Percentiles rank a stretch among this genome's conserved stretches.
phyloP scores from a whole-genome alignment of 2,329 filamentous ascomycete genomes.

The Cladosporium sp. region DNA sequence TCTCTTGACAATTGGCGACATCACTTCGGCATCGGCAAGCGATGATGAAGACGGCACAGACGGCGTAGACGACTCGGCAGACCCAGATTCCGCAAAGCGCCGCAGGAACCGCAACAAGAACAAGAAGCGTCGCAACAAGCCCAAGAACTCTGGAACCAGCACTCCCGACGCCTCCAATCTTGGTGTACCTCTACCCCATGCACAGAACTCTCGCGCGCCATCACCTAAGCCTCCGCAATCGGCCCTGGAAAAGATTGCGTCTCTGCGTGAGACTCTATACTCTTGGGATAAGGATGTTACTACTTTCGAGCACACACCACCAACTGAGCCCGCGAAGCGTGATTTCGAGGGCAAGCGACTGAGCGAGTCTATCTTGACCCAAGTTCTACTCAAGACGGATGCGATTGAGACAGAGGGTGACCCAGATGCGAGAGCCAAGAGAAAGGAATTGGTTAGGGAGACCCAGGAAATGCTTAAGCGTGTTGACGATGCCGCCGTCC shows the following conservation, averaged over 20 bases:
- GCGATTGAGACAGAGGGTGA: slow-evolving; percentile 73
- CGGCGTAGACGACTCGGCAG: slow-evolving; percentile 26
- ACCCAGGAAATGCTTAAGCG: slow-evolving; percentile 67
- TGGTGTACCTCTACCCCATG: slow-evolving; percentile 36
- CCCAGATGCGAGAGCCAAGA: slow-evolving; percentile 60
- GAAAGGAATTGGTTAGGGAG: slow-evolving; percentile 72
- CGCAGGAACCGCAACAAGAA: slow-evolving; percentile 41
- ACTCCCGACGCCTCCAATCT: slow-evolving; percentile 40
- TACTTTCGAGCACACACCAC: slow-evolving; percentile 63
- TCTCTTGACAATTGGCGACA: slow-evolving; percentile 58
- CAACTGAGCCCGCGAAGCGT: slow-evolving; percentile 65
- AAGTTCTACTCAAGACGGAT: slow-evolving; percentile 75
- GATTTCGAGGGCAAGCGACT: slow-evolving; percentile 74
- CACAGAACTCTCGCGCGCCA: slow-evolving; percentile 36
- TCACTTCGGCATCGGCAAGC: slow-evolving; percentile 42
- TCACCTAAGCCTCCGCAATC: slow-evolving; percentile 45
- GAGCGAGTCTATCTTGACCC: slow-evolving; percentile 73
- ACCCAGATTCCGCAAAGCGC: slow-evolving; percentile 41
- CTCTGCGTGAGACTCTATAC: slow-evolving; percentile 65
- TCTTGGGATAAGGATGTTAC: slow-evolving; percentile 65
- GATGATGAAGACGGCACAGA: slow-evolving; percentile 45
- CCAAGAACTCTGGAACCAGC: slow-evolving; percentile 39
- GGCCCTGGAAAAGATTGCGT: slow-evolving; percentile 64
- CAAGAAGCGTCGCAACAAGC: slow-evolving; percentile 46
- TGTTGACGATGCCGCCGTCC: slow-evolving; percentile 52